Base-by-base conservation (phyloP, 306 rosid species). In the Trichosanthes truncata region DNA sequence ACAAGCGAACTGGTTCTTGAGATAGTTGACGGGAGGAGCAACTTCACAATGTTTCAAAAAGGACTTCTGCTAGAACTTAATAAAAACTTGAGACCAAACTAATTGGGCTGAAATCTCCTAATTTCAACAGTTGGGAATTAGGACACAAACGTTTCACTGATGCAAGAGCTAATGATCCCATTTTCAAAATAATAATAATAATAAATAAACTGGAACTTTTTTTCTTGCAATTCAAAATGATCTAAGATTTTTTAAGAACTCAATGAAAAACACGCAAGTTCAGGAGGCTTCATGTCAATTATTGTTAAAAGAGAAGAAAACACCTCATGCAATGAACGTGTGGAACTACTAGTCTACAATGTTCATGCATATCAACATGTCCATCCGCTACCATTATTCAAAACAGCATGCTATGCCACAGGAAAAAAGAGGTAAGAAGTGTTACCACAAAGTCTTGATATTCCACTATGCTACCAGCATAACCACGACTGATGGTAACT, bases 401-500 rank as follows among this genome's bases (percentile, higher is more conserved):
- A 36, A 26, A 11, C 48, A 35, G 31, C 4, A 40, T 14, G 11
- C 10, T 7, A 17, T 20, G 59, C 36, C 35, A 9, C 52, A 14
- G 52, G 40, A 31, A 75, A 66, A 2, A 67, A 38, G 76, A 49
- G 68, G 80, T 76, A 29, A 73, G 65, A 72, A 61, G 52, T 52
- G 79, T 12, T 92, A 95, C 98, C 97, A 91, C 86, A 80, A 95
- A 90, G 83, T 95, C 98, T 87, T 95, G 98, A 86, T 92, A 93
- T 85, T 95, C 97, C 56, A 91, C 81, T 66, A 95, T 91, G 88
- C 97, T 91, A 76, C 98, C 97, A 71, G 90, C 97, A 83, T 92
- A 95, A 77, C 97, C 97, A 45, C 98, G 98, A 83, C 81, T 93
- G 81, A 95, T 86, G 79, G 98, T 95, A 80, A 93, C 97, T 90